Evolutionary conservation across 75 land plant species (phyloP).

Genomic region (Pseudotsuga menziesii): DNA sequence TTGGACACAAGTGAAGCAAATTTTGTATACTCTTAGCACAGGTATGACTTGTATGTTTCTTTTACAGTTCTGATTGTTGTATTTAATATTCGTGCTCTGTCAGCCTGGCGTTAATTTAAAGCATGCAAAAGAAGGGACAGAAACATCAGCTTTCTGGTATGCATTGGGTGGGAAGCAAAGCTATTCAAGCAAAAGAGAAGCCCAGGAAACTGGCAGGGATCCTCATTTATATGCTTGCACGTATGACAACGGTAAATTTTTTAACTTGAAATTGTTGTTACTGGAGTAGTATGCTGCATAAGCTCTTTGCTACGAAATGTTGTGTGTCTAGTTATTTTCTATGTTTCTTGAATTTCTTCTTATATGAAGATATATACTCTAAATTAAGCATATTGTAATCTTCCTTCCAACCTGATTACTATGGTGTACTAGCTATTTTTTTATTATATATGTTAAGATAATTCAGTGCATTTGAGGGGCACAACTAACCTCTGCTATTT

Average conservation of each 20-base stretch:
- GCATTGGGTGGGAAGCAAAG: conserved; percentile 86
- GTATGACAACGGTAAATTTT: conserved; percentile 28
- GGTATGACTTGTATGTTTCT: not conserved
- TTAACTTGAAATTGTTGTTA: not conserved
- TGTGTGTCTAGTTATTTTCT: not conserved
- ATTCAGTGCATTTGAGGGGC: not conserved
- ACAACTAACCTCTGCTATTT: not conserved
- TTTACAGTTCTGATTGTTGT: not conserved
- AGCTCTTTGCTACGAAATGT: not conserved
- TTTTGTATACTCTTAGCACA: not conserved
- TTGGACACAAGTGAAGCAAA: too few species aligned
- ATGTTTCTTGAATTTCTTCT: not conserved
- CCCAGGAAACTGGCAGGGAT: conserved; percentile 65
- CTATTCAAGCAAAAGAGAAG: conserved; percentile 62
- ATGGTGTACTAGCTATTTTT: not conserved
- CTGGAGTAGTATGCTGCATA: not conserved
- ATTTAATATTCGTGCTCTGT: conserved; percentile 1
- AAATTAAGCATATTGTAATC: not conserved
- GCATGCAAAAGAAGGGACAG: conserved; percentile 91
- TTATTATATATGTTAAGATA: not conserved
- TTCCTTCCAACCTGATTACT: not conserved
- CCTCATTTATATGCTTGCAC: conserved; percentile 46
- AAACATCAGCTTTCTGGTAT: conserved; percentile 80
- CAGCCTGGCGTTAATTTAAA: conserved; percentile 69
- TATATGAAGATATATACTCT: not conserved